phyloP scores from a whole-genome alignment of 257 asterid species.

The Ilex asprella region DNA sequence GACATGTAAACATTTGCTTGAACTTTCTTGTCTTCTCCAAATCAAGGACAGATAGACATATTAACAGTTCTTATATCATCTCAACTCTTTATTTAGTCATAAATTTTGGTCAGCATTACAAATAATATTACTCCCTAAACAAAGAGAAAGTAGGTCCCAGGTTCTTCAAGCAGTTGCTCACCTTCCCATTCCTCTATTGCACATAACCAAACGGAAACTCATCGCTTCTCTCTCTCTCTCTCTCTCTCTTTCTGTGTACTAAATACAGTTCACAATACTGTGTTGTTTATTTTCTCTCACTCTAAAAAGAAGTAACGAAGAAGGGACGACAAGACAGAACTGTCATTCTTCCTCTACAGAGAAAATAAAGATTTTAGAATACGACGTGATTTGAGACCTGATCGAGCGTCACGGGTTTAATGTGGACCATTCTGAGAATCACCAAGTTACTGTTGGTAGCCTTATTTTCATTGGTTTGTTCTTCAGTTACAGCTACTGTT shows the following conservation, averaged over 20 bases:
- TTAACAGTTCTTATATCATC: too few species aligned
- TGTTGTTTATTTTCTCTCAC: too few species aligned
- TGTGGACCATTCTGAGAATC: conserved; percentile 17
- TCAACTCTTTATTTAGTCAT: too few species aligned
- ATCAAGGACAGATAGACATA: too few species aligned
- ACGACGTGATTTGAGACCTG: not conserved
- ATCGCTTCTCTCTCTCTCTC: not conserved
- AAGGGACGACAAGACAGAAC: not conserved
- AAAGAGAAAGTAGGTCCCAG: conserved; percentile 4
- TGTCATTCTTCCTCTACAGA: not conserved
- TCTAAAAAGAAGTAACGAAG: conserved; percentile 9
- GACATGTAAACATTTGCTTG: too few species aligned
- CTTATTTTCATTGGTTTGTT: conserved; percentile 16
- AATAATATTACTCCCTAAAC: not conserved
- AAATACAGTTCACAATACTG: not conserved
- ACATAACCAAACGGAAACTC: conserved; percentile 13
- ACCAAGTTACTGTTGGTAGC: conserved; percentile 8
- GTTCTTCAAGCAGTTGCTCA: conserved; percentile 23
- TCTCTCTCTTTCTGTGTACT: conserved; percentile 2
- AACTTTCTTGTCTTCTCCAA: too few species aligned
- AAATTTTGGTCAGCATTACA: too few species aligned
- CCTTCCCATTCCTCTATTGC: conserved; percentile 31
- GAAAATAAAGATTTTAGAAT: not conserved
- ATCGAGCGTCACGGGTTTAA: conserved; percentile 10
- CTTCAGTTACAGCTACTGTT: conserved; percentile 34